Base-by-base conservation (phyloP, 2,329 filamentous ascomycete genomes). In the Claviceps citrina region DNA sequence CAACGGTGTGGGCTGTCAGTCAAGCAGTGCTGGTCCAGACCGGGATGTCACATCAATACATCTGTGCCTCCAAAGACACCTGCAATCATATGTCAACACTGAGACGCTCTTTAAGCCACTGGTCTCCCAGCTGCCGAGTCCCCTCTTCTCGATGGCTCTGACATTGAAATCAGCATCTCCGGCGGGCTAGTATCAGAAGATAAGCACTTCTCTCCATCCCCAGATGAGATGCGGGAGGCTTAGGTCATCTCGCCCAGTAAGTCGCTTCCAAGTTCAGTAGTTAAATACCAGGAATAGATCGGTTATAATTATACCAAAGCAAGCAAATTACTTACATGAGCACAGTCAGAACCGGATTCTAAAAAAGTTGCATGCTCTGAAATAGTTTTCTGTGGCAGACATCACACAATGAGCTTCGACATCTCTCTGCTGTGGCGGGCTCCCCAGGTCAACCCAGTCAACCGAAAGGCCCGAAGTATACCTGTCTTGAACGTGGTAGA, bases 381-480 rank as follows among this genome's bases (percentile, higher is more conserved):
- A 5, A 5, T 13, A 33, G 8, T 26, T n/a, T 20, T 16, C 13
- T 20, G 5, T 15, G 7, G 7, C 18, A 7, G 4, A 22, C 36
- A 18, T 18, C 7, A 3, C 39, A 49, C 40, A 19, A 58, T 58
- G 55, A 51, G 51, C 28, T 50, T 55, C 41, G 46, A 48, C 43
- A 42, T 57, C 28, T 31, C 51, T 36, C 39, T 49, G 32, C 42
- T 59, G 25, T 60, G 57, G 57, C 54, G 50, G 40, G 45, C 55
- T 47, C 84, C 85, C 31, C 74, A 81, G 56, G 63, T 93, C 62
- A 93, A 93, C 58, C 84, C 85, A 8, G 72, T 85, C 63, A 94
- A 81, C 64, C 70, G 72, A 43, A 94, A 94, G 58, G 86, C 86
- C 40, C 76, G 72, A 44, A 82, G 82, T 0, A 74, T 94, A 35